A percentile compares a stretch with the other conserved stretches of the same genome.
Evolutionary conservation across 768 basidiomycete genomes (phyloP).

Genomic region (Calocybe cyanea): DNA sequence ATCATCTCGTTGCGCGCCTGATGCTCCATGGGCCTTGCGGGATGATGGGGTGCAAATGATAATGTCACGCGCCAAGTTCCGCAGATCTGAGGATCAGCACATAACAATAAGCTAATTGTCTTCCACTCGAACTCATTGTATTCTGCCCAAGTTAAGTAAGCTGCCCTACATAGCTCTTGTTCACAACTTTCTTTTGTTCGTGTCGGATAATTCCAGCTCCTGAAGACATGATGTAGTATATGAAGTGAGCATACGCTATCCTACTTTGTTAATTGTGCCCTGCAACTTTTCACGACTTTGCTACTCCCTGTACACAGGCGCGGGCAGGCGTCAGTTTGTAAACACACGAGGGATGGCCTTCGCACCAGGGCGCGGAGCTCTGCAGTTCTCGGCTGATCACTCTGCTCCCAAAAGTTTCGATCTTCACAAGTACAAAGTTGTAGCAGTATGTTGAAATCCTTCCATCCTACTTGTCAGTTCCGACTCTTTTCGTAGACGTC

Average conservation of each 20-base stretch:
- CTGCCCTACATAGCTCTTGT: conserved; percentile 4
- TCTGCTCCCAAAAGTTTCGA: conserved; percentile 11
- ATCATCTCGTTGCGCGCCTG: too few relatives aligned
- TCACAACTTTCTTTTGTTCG: background rate
- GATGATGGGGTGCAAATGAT: too few relatives aligned
- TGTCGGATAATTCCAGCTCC: background rate
- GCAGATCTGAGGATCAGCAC: too few relatives aligned
- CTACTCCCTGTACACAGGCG: too few relatives aligned
- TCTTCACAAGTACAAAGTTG: conserved; percentile 16
- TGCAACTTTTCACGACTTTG: background rate
- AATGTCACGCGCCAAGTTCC: too few relatives aligned
- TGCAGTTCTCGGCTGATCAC: conserved; percentile 6
- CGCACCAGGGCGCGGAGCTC: conserved; percentile 3
- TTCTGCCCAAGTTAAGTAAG: background rate
- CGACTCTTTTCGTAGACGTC: conserved; percentile 8
- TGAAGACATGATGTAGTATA: background rate
- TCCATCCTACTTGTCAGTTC: background rate
- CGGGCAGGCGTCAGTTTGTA: too few relatives aligned
- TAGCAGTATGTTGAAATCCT: conserved; percentile 10
- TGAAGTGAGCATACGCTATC: background rate
- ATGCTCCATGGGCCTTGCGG: too few relatives aligned
- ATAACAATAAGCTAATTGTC: conserved; percentile 13
- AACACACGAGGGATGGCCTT: background rate
- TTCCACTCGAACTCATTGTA: conserved; percentile 8
- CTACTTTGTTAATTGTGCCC: background rate